Conservation (phyloP, 2,329 filamentous ascomycete species). For the Pseudocercospora macadamiae region DNA sequence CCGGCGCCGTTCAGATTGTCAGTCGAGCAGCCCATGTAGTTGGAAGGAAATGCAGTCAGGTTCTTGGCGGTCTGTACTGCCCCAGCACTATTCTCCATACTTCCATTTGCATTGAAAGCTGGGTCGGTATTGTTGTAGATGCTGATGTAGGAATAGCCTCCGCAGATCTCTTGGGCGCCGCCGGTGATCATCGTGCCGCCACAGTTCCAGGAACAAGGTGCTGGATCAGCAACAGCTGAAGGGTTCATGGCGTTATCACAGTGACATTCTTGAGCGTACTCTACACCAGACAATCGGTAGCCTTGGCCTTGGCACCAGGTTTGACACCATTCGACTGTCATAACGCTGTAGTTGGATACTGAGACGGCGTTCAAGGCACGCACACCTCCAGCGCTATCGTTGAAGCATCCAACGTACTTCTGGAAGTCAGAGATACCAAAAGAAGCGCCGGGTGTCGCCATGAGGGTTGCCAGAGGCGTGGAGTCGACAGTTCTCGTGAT, state of each 20-base stretch:
- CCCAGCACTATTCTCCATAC: constrained; percentile 26
- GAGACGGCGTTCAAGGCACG: constrained; percentile 33
- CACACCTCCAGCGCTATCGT: constrained; percentile 33
- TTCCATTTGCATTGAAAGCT: constrained; percentile 28
- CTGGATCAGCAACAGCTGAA: constrained; percentile 24
- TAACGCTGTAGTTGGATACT: constrained; percentile 30
- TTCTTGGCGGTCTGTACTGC: constrained; percentile 22
- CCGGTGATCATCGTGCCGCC: constrained; percentile 34
- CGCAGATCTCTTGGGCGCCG: constrained; percentile 35
- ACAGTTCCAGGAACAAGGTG: constrained; percentile 32
- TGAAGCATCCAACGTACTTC: constrained; percentile 42
- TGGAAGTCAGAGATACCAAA: constrained; percentile 30
- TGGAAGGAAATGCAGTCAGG: constrained; percentile 28
- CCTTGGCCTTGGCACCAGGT: constrained; percentile 33
- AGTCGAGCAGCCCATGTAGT: constrained; percentile 38
- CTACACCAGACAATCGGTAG: constrained; percentile 37
- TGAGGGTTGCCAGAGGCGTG: constrained; percentile 33
- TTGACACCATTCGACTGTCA: constrained; percentile 42
- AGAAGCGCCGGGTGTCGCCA: constrained; percentile 29
- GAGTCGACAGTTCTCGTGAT: constrained; percentile 36
- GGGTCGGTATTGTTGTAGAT: constrained; percentile 40
- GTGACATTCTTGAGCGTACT: constrained; percentile 39
- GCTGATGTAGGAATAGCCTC: constrained; percentile 35
- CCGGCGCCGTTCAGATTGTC: constrained; percentile 22
- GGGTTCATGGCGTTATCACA: constrained; percentile 40